Conservation (phyloP, 768 basidiomycete genomes). For the Neoboletus subvelutipes region DNA sequence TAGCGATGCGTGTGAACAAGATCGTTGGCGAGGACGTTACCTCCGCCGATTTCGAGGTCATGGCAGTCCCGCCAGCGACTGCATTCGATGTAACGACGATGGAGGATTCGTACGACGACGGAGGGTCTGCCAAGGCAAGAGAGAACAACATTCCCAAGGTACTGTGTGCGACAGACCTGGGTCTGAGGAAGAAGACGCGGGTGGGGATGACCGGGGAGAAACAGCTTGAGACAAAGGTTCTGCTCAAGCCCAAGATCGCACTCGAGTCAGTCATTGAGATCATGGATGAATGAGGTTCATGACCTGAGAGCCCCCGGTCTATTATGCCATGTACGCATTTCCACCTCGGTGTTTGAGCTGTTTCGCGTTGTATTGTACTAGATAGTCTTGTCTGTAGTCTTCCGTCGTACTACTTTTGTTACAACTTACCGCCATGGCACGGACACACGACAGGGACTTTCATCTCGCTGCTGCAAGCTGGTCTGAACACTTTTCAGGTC, state of each 20-base stretch:
- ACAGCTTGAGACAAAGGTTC: slow-evolving; percentile 32
- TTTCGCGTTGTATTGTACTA: background rate
- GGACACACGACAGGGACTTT: background rate
- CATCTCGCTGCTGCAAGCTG: no score
- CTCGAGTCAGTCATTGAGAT: slow-evolving; percentile 37
- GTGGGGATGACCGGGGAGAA: slow-evolving; percentile 25
- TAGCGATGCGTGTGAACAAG: slow-evolving; percentile 49
- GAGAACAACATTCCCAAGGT: slow-evolving; percentile 19
- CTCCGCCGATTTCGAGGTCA: slow-evolving; percentile 33
- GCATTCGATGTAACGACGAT: slow-evolving; percentile 27
- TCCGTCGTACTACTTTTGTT: background rate
- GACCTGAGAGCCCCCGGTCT: background rate
- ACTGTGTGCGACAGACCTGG: slow-evolving; percentile 39
- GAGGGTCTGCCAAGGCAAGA: slow-evolving; percentile 8
- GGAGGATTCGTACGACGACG: slow-evolving; percentile 36
- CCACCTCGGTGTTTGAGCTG: background rate
- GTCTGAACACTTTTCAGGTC: background rate
- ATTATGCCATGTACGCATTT: background rate
- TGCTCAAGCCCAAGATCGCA: slow-evolving; percentile 40
- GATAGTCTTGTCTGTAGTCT: background rate
- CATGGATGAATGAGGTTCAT: slow-evolving; percentile 29
- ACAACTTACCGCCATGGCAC: background rate
- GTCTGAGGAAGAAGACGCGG: slow-evolving; percentile 33
- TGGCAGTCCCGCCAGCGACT: slow-evolving; percentile 25
- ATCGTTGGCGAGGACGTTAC: slow-evolving; percentile 32